Evolutionary conservation across 2,329 filamentous ascomycete species (phyloP), one percentile per base, ranked within the genome.

Genomic region (Aplosporella prunicola): DNA sequence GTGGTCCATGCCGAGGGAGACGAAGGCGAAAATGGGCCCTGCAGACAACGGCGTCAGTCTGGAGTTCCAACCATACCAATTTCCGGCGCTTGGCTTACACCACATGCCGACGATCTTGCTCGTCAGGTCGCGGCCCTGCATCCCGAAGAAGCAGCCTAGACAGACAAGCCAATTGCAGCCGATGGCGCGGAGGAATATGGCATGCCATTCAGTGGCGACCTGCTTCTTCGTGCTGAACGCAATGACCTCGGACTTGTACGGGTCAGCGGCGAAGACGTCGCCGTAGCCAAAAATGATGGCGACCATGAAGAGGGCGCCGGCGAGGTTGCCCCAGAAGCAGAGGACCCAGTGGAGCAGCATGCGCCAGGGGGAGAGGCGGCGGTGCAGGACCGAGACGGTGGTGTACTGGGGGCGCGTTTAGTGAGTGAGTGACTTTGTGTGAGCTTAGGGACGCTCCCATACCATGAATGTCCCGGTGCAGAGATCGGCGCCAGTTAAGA

Each of bases 221-320:
- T 48, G 46, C 20, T 50, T 51, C 27, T 39, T 44, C 15, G 41
- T 44, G 0, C 45, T 47, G n/a, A 47, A 49, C 23, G 36, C 17
- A 11, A 46, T 43, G 17, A 44, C 42, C 36, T 50, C 48, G n/a
- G 44, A 29, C 7, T 28, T 39, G 40, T 45, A 50, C 5, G 41
- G 29, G 9, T 41, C 35, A 8, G 35, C 30, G 18, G 58, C 59
- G 53, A 67, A 72, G 16, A 58, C 58, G 22, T 58, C 67, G 32
- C 65, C 68, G 46, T 71, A 71, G 23, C 68, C 68, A 31, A 64
- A 64, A 28, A 72, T 62, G 5, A 72, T 56, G 4, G 60, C 51
- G 40, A 68, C 63, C 9, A 71, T 55, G 42, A 71, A 70, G 5
- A 72, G 46, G 2, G 58, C 61, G 0, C 69, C 69, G 3, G 64